These are phyloP conservation scores for Euphorbia tirucalli DNA, from an alignment of 345 rosid species.

Conservation along the genomic window DNA sequence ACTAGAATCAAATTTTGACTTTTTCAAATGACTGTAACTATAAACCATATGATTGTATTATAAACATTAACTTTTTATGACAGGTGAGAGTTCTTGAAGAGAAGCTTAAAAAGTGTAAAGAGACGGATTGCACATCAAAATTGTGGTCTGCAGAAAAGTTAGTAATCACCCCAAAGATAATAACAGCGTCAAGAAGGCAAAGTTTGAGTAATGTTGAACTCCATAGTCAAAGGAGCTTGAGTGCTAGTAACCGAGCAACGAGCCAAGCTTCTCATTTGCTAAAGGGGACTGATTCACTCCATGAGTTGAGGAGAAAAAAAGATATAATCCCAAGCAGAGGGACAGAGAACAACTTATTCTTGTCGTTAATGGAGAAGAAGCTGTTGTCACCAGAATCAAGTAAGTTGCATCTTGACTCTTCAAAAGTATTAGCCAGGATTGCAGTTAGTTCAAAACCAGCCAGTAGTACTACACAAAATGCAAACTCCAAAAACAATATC, in stretches of 20 bases:
- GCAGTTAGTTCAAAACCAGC: constrained; percentile 29
- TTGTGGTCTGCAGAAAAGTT: constrained; percentile 17
- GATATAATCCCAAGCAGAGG: constrained; percentile 32
- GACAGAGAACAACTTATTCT: constrained; percentile 25
- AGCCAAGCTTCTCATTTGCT: constrained; percentile 28
- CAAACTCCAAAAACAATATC: constrained; percentile 5
- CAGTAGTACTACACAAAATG: constrained; percentile 12
- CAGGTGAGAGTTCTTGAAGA: constrained; percentile 35
- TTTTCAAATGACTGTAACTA: too few species aligned
- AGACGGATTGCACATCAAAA: constrained; percentile 1
- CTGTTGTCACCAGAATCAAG: constrained; percentile 17
- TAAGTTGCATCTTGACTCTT: constrained; percentile 24
- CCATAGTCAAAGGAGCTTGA: constrained; percentile 24
- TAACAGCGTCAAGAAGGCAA: constrained; percentile 20
- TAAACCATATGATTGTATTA: too few species aligned
- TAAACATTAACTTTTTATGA: constrained; percentile 10
- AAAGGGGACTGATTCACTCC: constrained; percentile 39
- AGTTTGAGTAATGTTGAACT: constrained; percentile 5
- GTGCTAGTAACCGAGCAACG: constrained; percentile 16
- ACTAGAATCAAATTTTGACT: too few species aligned
- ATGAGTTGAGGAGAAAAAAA: constrained; percentile 35
- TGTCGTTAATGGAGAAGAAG: constrained; percentile 29
- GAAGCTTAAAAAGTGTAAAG: constrained; percentile 18
- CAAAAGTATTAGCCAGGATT: constrained; percentile 33
- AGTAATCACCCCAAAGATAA: constrained; percentile 23